Base-by-base conservation (phyloP, 1,139 yeast species). In the Pichia sp. region DNA sequence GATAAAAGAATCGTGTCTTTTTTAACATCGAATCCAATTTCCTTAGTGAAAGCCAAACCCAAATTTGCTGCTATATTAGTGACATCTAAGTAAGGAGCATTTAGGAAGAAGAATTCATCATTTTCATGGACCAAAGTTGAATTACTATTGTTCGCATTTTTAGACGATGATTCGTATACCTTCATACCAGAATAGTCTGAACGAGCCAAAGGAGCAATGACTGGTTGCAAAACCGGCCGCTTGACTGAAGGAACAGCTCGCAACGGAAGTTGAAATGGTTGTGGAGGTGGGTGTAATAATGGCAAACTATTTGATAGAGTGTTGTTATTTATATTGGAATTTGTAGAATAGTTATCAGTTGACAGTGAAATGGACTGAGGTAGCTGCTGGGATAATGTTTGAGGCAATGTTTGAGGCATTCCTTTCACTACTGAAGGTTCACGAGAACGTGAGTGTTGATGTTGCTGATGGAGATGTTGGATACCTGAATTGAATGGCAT, bases 61-160 rank as follows among this genome's bases (percentile, higher is more conserved):
- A 54, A 47, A 27, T 50, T 51, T 3, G 61, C 52, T 4, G 69
- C 59, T 40, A 68, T 64, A 41, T 70, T 66, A 3, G 68, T 62
- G 6, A 74, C 60, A 7, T 76, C 64, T 32, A 72, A 60, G 55
- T 75, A 76, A 3, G 85, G 83, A 0, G 81, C 69, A 3, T 72
- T 64, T 34, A 65, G 61, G 51, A 68, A 68, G 3, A 78, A 67
- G 28, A 63, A 55, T 0, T 75, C 48, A 38, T 56, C 59, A 43
- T 47, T 45, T 39, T 47, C 50, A 34, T 45, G 50, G 16, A 29
- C 37, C 9, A 31, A 26, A 29, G 33, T 37, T 28, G 41, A 4
- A 33, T 31, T 31, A 31, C 9, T 8, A 31, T 31, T 31, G 7
- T 8, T 8, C 10, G 33, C 7, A 31, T 31, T 31, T 31, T 31